Percentiles rank a stretch among this genome's conserved stretches.
Evolutionary conservation across 1,139 yeast species (phyloP).

Genomic region (Eremothecium coryli): DNA sequence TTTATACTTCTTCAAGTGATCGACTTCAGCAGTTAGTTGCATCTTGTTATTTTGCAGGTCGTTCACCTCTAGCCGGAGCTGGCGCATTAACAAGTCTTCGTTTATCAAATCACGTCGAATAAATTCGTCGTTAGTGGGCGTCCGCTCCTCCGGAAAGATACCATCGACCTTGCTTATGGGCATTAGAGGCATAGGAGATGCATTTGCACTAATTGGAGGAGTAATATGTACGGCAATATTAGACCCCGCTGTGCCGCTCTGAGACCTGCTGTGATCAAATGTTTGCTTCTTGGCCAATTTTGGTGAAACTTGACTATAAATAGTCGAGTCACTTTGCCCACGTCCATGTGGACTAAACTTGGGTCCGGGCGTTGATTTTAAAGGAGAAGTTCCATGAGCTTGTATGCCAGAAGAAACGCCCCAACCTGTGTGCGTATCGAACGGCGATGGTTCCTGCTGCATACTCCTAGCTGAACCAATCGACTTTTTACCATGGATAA

Average conservation of each 20-base stretch:
- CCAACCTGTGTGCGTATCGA: slow-evolving; percentile 30
- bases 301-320: slow-evolving; percentile 10
- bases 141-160: slow-evolving; percentile 9
- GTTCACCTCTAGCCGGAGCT: slow-evolving; percentile 29
- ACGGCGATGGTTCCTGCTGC: slow-evolving; percentile 12
- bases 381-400: not conserved
- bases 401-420: slow-evolving; percentile 15
- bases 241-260: slow-evolving; percentile 11
- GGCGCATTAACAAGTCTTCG: slow-evolving; percentile 29
- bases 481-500: slow-evolving; percentile 3
- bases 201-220: slow-evolving; percentile 20
- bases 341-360: slow-evolving; percentile 10
- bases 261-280: slow-evolving; percentile 13
- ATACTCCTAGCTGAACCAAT: slow-evolving; percentile 6
- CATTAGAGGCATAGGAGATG: not conserved
- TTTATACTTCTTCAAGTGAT: slow-evolving; percentile 23
- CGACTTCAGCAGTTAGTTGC: slow-evolving; percentile 21
- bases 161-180: slow-evolving; percentile 1
- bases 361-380: not conserved
- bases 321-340: slow-evolving; percentile 26
- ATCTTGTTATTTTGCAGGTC: slow-evolving; percentile 26
- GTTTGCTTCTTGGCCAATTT: not conserved
- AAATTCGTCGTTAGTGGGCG: slow-evolving; percentile 10
- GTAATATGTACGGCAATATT: slow-evolving; percentile 24
- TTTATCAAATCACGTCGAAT: slow-evolving; percentile 18